Conservation (phyloP, 176 grass and related monocot species). For the Cenchrus fungigraminus region DNA sequence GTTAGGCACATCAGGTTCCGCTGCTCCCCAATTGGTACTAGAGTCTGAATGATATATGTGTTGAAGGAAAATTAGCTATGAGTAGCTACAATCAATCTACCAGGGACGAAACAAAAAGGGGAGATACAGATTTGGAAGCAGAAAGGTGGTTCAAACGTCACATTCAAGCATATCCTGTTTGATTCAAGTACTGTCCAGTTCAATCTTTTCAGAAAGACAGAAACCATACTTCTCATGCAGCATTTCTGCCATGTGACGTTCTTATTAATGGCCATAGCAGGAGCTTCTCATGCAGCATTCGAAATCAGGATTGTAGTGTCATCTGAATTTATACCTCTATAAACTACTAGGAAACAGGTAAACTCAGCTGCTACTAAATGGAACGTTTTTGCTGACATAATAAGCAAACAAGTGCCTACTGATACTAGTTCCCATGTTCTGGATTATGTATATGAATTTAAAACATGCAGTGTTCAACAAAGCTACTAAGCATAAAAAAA, state of each 20-base stretch:
- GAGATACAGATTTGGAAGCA: background rate
- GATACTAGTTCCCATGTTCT: background rate
- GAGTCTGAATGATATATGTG: conserved; percentile 8
- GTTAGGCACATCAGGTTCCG: conserved; percentile 44
- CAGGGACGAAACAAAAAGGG: background rate
- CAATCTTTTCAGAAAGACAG: conserved; percentile 12
- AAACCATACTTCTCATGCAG: conserved; percentile 13
- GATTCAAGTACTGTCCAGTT: conserved; percentile 31
- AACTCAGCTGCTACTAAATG: background rate
- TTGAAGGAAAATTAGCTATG: background rate
- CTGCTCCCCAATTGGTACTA: background rate
- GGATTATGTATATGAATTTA: background rate
- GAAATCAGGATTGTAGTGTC: background rate
- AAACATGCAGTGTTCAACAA: background rate
- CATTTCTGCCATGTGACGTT: background rate
- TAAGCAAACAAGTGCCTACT: background rate
- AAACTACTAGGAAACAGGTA: background rate
- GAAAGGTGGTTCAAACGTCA: conserved; percentile 41
- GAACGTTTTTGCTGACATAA: background rate
- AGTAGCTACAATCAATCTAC: conserved; percentile 18
- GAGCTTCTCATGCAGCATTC: too few relatives aligned
- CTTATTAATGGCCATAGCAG: too few relatives aligned
- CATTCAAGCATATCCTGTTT: conserved; percentile 31
- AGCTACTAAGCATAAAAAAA: background rate
- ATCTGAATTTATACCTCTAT: background rate